These are phyloP conservation scores for Rhodamnia rubescens DNA, from an alignment of 345 rosid genomes.

Conservation along the genomic window DNA sequence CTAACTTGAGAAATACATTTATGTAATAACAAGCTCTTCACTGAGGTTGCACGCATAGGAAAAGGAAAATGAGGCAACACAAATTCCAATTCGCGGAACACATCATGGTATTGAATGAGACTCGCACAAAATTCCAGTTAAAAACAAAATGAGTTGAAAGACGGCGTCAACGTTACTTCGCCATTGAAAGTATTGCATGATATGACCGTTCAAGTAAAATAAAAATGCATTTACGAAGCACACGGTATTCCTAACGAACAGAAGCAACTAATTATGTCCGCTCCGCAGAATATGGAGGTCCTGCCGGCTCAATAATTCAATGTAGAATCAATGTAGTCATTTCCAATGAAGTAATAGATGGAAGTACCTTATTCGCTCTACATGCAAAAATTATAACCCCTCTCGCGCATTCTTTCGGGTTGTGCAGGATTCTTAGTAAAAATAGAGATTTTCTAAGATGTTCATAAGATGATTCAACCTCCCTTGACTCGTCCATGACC, in stretches of 20 bases:
- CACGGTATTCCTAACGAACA: neutral
- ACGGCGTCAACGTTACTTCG: neutral
- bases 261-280: neutral
- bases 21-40: neutral
- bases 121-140: neutral
- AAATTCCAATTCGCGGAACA: neutral
- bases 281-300: neutral
- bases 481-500: neutral
- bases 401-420: neutral
- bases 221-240: neutral
- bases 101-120: neutral
- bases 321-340: neutral
- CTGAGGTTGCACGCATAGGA: neutral
- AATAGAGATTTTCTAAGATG: neutral
- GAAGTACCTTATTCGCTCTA: neutral
- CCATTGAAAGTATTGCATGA: neutral
- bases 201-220: neutral
- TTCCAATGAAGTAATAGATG: neutral
- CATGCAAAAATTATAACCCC: neutral
- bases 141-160: neutral
- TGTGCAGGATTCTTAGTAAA: neutral
- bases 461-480: neutral
- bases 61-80: neutral
- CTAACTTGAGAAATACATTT: neutral
- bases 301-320: too few species aligned